These are phyloP conservation scores for Solanum neorickii DNA, from an alignment of 257 asterid species.

Conservation along the genomic window DNA sequence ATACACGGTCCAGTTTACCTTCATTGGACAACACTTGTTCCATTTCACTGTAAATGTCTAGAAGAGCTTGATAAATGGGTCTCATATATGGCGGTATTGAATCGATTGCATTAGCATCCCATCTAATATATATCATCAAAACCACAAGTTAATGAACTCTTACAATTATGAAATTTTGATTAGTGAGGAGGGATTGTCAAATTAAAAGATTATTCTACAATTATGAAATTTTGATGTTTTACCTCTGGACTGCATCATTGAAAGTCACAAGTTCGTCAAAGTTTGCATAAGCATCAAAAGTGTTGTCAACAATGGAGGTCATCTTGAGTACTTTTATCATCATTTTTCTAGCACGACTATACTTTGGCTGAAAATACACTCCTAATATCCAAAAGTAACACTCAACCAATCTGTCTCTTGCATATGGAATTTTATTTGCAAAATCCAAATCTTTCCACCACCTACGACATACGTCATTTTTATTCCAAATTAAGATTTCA, in stretches of 20 bases:
- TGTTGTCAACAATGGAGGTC: not conserved
- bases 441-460: not conserved
- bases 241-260: not conserved
- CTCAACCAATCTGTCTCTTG: conserved; percentile 25
- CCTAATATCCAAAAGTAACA: conserved; percentile 3
- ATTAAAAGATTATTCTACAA: too few relatives aligned
- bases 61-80: not conserved
- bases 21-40: not conserved
- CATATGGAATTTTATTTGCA: not conserved
- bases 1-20: not conserved
- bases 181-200: too few relatives aligned
- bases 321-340: not conserved
- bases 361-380: not conserved
- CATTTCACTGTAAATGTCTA: not conserved
- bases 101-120: not conserved
- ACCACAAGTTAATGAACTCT: too few relatives aligned
- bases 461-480: not conserved
- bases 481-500: not conserved
- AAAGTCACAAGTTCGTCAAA: not conserved
- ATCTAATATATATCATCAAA: not conserved
- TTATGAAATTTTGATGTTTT: too few relatives aligned
- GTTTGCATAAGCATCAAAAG: not conserved
- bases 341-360: not conserved
- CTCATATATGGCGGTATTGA: not conserved
- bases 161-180: too few relatives aligned